Base-by-base conservation (phyloP, 768 basidiomycete species). In the Russula brevipes region DNA sequence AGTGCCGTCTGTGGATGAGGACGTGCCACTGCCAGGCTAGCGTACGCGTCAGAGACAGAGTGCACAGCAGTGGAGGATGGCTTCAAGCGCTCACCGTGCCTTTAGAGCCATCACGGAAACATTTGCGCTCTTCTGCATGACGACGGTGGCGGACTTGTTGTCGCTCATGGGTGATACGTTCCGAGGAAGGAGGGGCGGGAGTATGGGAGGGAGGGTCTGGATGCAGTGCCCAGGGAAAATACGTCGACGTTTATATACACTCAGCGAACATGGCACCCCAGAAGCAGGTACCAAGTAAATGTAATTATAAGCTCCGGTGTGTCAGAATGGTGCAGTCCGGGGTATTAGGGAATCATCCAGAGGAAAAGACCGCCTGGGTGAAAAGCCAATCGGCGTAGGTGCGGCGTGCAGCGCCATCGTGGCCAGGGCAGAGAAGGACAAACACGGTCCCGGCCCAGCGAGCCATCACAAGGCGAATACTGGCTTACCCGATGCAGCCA, bases 31-130 rank as follows among this genome's bases (percentile, higher is more conserved):
- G 54, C 93, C 91, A 38, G 77, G 89, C 52, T 93, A 93, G 72
- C 8, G 89, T 89, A 51, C 91, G 93, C 73, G 93, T 93, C 74
- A 91, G 91, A 69, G 89, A 91, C 73, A 91, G 88, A n/a, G 96
- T 5, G 11, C 5, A 19, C 7, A n/a, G 45, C 45, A 98, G 77
- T 84, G 96, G 96, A 64, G 94, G 96, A 73, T 91, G 98, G 72
- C 82, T 98, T 67, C 82, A 93, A 49, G 90, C 88, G 17, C 74
- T 98, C 72, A 98, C 95, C 71, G 95, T 94, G 19, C 84, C 95
- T 54, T 98, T 94, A 73, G 97, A 95, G 17, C 63, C n/a, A 30
- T 64, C 63, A 41, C 38, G 17, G 63, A 44, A 5, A 53, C 59
- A 7, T 59, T 60, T 24, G 57, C 16, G 63, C 39, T 44, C 58